Percentiles rank a stretch among this genome's conserved stretches.
phyloP scores from a whole-genome alignment of 495 filamentous ascomycete genomes.

The Bathelium albidoporum region DNA sequence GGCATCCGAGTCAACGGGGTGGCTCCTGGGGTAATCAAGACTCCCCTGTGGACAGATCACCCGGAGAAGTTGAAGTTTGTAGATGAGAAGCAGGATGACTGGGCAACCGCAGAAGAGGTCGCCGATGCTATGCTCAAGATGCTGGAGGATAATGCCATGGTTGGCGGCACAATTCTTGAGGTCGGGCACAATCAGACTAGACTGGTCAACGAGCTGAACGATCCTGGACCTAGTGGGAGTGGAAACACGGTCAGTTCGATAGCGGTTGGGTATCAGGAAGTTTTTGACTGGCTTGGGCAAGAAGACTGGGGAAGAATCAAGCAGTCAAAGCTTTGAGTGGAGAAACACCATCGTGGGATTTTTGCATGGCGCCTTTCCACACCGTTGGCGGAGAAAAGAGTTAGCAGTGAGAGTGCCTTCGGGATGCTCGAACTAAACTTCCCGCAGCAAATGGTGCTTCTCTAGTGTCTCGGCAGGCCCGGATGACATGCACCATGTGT shows the following conservation, averaged over 20 bases:
- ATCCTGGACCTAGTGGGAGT: conserved; percentile 45
- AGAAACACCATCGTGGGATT: background rate
- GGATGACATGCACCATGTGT: no score
- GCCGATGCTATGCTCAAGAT: conserved; percentile 54
- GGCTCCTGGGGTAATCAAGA: conserved; percentile 57
- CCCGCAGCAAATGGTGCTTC: no score
- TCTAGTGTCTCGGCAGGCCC: no score
- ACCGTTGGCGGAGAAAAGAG: background rate
- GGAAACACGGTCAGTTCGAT: conserved; percentile 41
- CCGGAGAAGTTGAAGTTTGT: conserved; percentile 55
- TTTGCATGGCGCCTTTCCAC: no score
- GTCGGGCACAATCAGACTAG: conserved; percentile 45
- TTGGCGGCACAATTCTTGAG: conserved; percentile 45
- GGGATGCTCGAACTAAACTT: no score
- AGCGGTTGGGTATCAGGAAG: conserved; percentile 34
- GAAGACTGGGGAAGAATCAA: conserved; percentile 33
- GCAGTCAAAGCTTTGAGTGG: background rate
- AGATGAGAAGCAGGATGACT: conserved; percentile 40
- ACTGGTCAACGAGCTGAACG: conserved; percentile 42
- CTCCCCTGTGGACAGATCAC: conserved; percentile 57
- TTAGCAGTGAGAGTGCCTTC: no score
- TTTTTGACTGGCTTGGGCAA: conserved; percentile 35
- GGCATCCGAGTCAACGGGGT: conserved; percentile 57
- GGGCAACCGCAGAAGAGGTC: conserved; percentile 56
- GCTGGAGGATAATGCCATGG: conserved; percentile 38